Percentiles rank a stretch among this genome's conserved stretches.
Evolutionary conservation across 2,329 filamentous ascomycete genomes (phyloP).

Genomic region (Ophiostoma novo-ulmi): DNA sequence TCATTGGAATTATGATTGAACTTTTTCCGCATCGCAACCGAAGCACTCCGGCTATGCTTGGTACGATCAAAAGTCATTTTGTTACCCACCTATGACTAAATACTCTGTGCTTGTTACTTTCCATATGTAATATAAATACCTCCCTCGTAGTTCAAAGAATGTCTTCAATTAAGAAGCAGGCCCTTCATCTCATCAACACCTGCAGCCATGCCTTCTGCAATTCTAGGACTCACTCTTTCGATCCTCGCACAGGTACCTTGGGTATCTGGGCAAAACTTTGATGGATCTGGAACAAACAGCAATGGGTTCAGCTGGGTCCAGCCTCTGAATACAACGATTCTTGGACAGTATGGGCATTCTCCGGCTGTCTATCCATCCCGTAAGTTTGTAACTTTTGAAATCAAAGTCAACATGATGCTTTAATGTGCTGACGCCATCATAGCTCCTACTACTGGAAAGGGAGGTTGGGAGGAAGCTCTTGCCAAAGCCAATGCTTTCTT

Average conservation of each 20-base stretch:
- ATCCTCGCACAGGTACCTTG: neutral
- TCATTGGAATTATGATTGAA: neutral
- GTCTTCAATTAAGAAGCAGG: neutral
- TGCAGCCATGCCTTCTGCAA: conserved; percentile 7
- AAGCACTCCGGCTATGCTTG: neutral
- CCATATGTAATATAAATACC: neutral
- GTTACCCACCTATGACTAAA: neutral
- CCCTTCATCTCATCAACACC: neutral
- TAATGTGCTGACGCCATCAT: neutral
- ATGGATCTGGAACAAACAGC: neutral
- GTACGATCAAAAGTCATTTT: neutral
- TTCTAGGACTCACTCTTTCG: conserved; percentile 13
- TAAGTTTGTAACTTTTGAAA: neutral
- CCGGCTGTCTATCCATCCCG: neutral
- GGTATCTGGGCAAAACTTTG: conserved; percentile 12
- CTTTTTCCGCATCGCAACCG: neutral
- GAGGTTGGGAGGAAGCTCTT: conserved; percentile 5
- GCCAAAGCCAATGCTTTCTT: conserved; percentile 59
- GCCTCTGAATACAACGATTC: neutral
- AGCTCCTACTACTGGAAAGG: neutral
- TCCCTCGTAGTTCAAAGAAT: neutral
- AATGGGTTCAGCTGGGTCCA: neutral
- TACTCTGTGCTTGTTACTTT: too few species aligned
- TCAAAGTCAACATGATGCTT: neutral
- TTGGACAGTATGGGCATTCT: conserved; percentile 13